Evolutionary conservation across 306 rosid genomes (phyloP), one percentile per base, ranked within the genome.

Genomic region (Lupinus albus): DNA sequence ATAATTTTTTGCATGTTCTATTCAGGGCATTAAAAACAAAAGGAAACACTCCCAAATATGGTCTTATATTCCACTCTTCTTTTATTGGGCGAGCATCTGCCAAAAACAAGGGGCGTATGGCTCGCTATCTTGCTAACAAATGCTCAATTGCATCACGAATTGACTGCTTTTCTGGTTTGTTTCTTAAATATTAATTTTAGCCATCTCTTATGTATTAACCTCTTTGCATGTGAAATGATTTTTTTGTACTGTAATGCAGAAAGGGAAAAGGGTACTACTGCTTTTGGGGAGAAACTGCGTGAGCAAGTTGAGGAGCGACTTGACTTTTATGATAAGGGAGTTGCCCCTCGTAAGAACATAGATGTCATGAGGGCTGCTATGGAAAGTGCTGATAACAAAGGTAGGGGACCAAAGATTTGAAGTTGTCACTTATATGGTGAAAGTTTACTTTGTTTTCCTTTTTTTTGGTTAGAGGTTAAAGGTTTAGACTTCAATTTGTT

Each of bases 241-340:
- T 44, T 82, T 60, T 67, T 53, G 59, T 58, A 53, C 21, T 41
- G 36, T 49, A 12, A 70, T 81, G 76, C 89, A 94, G 99, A 94
- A 25, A 25, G 30, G 30, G 30, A 25, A 25, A 82, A 6, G 0
- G 79, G 89, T 16, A 64, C 86, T 9, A 76, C 92, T 45, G 84
- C 80, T 52, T 94, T 88, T 73, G 96, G 99, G 14, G 91, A 84
- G 80, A 88, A 86, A 78, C 97, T 94, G 2, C 92, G 96, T 1
- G 95, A 90, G 67, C 99, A 94, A 82, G 99, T 94, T 64, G 99
- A 94, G 82, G 99, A 94, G 81, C 92, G 99, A 39, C 97, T 94
- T n/a, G 99, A 94, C 84, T 94, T 94, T 52, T 94, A 94, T 48
- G 99, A 94, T 79, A 94, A 94, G 89, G 99, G 99, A 64, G 89